These are phyloP conservation scores for Exophiala xenobiotica DNA, from an alignment of 2,329 filamentous ascomycete species.

Conservation along the genomic window DNA sequence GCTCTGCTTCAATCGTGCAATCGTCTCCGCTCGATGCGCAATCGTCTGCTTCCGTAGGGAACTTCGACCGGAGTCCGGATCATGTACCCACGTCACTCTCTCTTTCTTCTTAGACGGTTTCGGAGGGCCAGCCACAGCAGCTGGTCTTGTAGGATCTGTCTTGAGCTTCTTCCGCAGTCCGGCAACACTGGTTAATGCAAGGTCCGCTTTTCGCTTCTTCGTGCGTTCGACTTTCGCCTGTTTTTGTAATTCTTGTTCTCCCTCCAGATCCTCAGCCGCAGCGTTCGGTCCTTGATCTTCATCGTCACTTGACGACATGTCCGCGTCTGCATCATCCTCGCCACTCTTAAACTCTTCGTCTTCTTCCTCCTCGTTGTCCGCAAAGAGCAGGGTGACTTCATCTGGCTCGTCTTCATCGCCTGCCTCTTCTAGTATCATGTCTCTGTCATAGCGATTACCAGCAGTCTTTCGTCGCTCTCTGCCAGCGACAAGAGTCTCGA, in stretches of 20 bases:
- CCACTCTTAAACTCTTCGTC: conserved; percentile 48
- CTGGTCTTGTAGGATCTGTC: conserved; percentile 52
- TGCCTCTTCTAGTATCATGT: conserved; percentile 72
- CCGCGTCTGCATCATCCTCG: conserved; percentile 71
- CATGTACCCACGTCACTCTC: conserved; percentile 67
- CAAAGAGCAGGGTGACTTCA: conserved; percentile 70
- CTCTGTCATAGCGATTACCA: conserved; percentile 76
- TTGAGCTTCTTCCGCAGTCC: conserved; percentile 69
- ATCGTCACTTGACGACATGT: conserved; percentile 83
- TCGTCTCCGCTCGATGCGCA: conserved; percentile 61
- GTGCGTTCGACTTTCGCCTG: conserved; percentile 68
- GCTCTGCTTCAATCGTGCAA: conserved; percentile 49
- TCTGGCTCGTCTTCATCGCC: conserved; percentile 43
- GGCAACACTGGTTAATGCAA: conserved; percentile 64
- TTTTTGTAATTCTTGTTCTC: conserved; percentile 81
- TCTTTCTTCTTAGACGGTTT: conserved; percentile 68
- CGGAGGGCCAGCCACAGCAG: conserved; percentile 34
- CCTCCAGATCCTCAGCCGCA: conserved; percentile 69
- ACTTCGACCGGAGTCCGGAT: conserved; percentile 60
- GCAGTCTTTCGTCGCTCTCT: conserved; percentile 77
- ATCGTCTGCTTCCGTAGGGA: conserved; percentile 64
- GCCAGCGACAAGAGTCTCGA: conserved; percentile 71
- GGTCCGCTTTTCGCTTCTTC: conserved; percentile 79
- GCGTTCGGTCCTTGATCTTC: conserved; percentile 65
- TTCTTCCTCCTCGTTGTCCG: conserved; percentile 67